Conservation (phyloP, 2,329 filamentous ascomycete species). For the Apiospora hydei region DNA sequence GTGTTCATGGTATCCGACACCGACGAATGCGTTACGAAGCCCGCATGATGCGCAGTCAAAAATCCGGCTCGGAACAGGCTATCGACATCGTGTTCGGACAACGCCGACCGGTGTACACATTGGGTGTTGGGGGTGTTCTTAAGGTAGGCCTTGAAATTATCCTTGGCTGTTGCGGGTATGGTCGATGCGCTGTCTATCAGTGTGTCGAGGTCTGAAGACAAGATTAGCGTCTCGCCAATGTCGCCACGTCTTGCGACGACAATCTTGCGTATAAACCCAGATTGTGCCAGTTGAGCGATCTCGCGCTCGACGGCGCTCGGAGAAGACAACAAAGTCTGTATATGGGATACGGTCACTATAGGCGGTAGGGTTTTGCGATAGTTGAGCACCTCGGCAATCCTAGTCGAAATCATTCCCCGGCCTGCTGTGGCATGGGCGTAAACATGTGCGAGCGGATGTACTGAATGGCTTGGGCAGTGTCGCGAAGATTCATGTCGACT, state of each 20-base stretch:
- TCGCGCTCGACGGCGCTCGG: conserved; percentile 73
- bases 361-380: conserved; percentile 67
- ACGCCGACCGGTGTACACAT: conserved; percentile 45
- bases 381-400: conserved; percentile 69
- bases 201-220: conserved; percentile 61
- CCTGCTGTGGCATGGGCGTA: conserved; percentile 63
- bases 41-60: conserved; percentile 59
- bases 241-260: conserved; percentile 67
- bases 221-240: conserved; percentile 70
- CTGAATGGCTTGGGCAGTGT: conserved; percentile 70
- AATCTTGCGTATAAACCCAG: conserved; percentile 66
- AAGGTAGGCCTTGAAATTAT: conserved; percentile 61
- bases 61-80: conserved; percentile 72
- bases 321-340: conserved; percentile 68
- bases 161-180: conserved; percentile 52
- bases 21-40: conserved; percentile 42
- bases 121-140: conserved; percentile 56
- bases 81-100: conserved; percentile 40
- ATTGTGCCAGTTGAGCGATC: conserved; percentile 64
- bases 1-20: conserved; percentile 46
- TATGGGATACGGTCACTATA: conserved; percentile 70
- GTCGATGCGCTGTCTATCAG: conserved; percentile 48
- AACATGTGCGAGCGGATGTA: conserved; percentile 71
- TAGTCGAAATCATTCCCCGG: conserved; percentile 67
- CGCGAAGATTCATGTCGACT: conserved; percentile 62